Conservation (phyloP, 768 basidiomycete genomes). For the Leccinellum rugosiceps region DNA sequence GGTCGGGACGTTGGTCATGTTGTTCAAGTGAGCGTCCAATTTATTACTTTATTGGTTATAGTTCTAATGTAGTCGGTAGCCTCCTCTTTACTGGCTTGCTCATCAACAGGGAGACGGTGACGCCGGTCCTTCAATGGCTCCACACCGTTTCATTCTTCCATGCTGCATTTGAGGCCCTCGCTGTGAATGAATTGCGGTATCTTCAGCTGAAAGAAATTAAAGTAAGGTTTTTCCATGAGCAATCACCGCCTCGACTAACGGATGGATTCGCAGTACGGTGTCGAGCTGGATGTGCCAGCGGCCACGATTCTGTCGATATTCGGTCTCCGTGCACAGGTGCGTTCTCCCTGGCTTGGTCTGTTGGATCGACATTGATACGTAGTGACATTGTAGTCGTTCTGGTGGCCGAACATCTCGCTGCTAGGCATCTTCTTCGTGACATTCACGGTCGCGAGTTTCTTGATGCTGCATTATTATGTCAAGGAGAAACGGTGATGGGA, state of each 20-base stretch:
- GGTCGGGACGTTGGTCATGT: constrained; percentile 93
- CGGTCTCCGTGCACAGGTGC: constrained; percentile 83
- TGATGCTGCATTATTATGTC: constrained; percentile 84
- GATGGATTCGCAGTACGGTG: constrained; percentile 71
- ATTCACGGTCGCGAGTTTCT: constrained; percentile 74
- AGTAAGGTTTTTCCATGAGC: constrained; percentile 43
- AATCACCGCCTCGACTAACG: constrained; percentile 2
- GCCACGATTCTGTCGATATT: constrained; percentile 94
- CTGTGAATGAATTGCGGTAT: constrained; percentile 97
- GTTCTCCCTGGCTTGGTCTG: constrained; percentile 8
- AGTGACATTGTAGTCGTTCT: constrained; percentile 67
- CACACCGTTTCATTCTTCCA: constrained; percentile 97
- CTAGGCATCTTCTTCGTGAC: constrained; percentile 82
- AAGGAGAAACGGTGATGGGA: constrained; percentile 55
- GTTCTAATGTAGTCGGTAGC: constrained; percentile 39
- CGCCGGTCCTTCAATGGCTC: constrained; percentile 73
- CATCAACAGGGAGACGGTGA: constrained; percentile 88
- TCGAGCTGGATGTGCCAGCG: constrained; percentile 94
- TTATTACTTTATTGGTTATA: constrained; percentile 1
- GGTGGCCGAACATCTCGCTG: constrained; percentile 94
- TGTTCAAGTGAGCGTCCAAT: constrained; percentile 81
- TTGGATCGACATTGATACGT: constrained; percentile 6
- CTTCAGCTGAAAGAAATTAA: constrained; percentile 88
- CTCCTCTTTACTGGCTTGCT: constrained; percentile 92
- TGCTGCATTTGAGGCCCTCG: constrained; percentile 93